A percentile compares a stretch with the other conserved stretches of the same genome.
Conservation (phyloP, 176 grass and related monocot species). For the Olyra latifolia region DNA sequence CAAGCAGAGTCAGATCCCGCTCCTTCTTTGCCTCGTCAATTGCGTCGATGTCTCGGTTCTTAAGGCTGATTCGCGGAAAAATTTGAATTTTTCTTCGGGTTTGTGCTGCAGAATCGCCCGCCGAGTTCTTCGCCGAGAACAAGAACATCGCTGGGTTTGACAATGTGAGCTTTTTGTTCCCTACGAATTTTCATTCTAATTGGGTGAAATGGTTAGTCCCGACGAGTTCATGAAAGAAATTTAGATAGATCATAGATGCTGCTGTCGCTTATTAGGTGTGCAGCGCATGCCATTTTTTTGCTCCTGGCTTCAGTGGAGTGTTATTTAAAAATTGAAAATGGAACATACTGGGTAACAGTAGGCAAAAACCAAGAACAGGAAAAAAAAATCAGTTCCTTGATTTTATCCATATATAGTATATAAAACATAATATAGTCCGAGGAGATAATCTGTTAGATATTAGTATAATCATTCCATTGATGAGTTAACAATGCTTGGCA, state of each 20-base stretch:
- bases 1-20: conserved; percentile 69
- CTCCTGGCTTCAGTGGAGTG: neutral
- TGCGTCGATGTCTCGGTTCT: neutral
- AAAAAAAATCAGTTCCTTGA: neutral
- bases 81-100: neutral
- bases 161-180: conserved; percentile 61
- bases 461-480: conserved; percentile 12
- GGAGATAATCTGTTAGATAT: neutral
- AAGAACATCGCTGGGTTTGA: conserved; percentile 98
- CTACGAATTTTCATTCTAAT: neutral
- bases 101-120: conserved; percentile 80
- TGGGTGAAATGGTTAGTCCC: neutral
- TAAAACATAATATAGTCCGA: neutral
- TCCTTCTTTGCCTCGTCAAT: neutral
- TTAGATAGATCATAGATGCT: conserved; percentile 4
- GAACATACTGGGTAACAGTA: neutral
- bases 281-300: neutral
- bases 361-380: neutral
- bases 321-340: neutral
- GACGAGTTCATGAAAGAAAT: neutral
- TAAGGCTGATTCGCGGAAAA: neutral
- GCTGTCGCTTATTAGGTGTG: neutral
- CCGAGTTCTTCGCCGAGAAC: conserved; percentile 94
- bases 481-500: conserved; percentile 32
- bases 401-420: neutral